Evolutionary conservation across 2,329 filamentous ascomycete genomes (phyloP), one percentile per base, ranked within the genome.

Genomic region (Aspergillus aculeatinus): DNA sequence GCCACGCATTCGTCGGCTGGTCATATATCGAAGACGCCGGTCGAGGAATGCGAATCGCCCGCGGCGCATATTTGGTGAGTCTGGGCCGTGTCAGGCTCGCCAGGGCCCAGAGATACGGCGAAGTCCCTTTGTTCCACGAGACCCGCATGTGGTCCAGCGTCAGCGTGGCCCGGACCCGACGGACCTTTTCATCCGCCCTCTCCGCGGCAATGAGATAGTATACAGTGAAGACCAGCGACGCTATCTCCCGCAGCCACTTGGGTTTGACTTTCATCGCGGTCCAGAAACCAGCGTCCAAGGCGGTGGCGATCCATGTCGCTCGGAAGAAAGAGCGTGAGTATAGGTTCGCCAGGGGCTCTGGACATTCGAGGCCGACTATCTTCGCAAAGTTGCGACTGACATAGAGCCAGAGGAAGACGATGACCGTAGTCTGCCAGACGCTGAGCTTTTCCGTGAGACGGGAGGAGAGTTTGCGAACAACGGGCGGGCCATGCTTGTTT

Each of bases 281-380:
- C 95, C 95, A 99, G 76, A 97, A 99, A 1, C 95, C 95, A 5
- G 95, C 95, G 70, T 99, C 95, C 62, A 99, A 79, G 0, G 92
- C 95, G 0, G 95, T 99, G 56, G 95, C 88, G 16, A 98, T 86
- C 95, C 95, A 99, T 72, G 95, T 99, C 58, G 95, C 95, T 52
- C 95, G 89, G 75, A 96, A 99, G 79, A 96, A 99, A 29, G 90
- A 88, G 55, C 91, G 84, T 57, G 91, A 92, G 79, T 99, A 99
- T 74, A 98, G 89, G 72, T 96, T 96, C 31, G 93, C 90, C 71
- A 99, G 83, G 21, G 95, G 95, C 70, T 99, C 95, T 4, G 95
- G 94, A 66, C 89, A 93, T 67, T 96, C 92, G 55, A 99, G 85
- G 3, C 92, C 91, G 60, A 96, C 85, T 5, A 99, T 85, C 65